Conservation (phyloP, 129 eudicot species). For the Centaurea solstitialis region DNA sequence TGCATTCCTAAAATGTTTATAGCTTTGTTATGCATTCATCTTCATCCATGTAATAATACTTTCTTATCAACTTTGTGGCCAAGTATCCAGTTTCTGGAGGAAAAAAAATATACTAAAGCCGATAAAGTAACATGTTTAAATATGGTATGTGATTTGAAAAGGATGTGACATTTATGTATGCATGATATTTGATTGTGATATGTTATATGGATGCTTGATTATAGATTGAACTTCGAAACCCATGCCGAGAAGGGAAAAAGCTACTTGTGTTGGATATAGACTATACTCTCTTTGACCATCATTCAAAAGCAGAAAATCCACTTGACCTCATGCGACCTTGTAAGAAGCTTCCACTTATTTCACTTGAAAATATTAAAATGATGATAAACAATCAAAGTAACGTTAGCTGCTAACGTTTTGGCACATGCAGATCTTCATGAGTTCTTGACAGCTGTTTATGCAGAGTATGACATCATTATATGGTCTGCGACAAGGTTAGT, state of each 20-base stretch:
- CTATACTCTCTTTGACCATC: conserved; percentile 97
- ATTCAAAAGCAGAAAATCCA: conserved; percentile 92
- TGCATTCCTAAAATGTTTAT: not conserved
- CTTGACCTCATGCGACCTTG: conserved; percentile 97
- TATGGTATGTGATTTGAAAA: not conserved
- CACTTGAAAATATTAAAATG: not conserved
- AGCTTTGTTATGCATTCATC: not conserved
- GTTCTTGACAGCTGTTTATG: conserved; percentile 91
- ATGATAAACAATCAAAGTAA: not conserved
- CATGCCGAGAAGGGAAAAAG: conserved; percentile 91
- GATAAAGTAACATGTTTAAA: conserved; percentile 8
- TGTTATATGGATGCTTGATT: conserved; percentile 25
- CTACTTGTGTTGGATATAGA: conserved; percentile 95
- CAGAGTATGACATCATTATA: conserved; percentile 96
- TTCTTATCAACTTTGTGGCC: not conserved
- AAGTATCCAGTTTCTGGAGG: not conserved
- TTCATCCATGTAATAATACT: not conserved
- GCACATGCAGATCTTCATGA: conserved; percentile 83
- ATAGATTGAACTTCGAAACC: conserved; percentile 78
- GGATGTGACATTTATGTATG: not conserved
- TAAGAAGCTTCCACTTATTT: conserved; percentile 40
- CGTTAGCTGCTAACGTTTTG: not conserved
- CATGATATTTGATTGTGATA: conserved; percentile 6
- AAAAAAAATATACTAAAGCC: not conserved
- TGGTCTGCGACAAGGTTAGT: conserved; percentile 97